Conservation (phyloP, 2,329 filamentous ascomycete species). For the Stachybotrys chartarum region DNA sequence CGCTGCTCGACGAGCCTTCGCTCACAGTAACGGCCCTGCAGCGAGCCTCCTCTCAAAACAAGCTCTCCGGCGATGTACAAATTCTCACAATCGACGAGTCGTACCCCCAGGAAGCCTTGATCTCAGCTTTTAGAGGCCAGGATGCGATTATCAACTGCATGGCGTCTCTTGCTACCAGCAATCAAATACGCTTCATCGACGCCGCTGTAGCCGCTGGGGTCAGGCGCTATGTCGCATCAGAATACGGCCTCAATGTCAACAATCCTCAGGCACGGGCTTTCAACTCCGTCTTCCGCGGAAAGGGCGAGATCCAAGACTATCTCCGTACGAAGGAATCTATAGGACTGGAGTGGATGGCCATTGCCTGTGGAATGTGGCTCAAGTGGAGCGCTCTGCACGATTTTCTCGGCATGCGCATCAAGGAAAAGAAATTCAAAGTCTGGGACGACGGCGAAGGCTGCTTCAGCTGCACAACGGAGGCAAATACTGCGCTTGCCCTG, state of each 20-base stretch:
- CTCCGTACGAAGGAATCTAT: constrained; percentile 10
- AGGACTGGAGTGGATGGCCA: constrained; percentile 8
- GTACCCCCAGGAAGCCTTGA: constrained; percentile 13
- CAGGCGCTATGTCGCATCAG: constrained; percentile 43
- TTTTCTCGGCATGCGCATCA: constrained; percentile 9
- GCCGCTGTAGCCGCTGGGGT: constrained; percentile 44
- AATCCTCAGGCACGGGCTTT: constrained; percentile 5
- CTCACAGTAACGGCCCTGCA: constrained; percentile 19
- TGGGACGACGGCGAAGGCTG: constrained; percentile 25
- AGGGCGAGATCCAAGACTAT: constrained; percentile 12
- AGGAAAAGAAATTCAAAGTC: constrained; percentile 6
- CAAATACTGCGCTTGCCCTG: constrained; percentile 22
- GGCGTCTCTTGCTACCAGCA: constrained; percentile 12
- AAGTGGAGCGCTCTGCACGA: constrained; percentile 8
- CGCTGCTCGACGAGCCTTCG: constrained; percentile 16
- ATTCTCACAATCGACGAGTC: constrained; percentile 17
- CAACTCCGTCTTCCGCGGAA: constrained; percentile 7
- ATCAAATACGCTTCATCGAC: constrained; percentile 41
- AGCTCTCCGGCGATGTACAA: constrained; percentile 9
- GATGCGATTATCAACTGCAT: constrained; percentile 32
- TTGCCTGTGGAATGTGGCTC: constrained; percentile 10
- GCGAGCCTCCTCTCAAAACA: constrained; percentile 17
- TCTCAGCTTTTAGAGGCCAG: constrained; percentile 5
- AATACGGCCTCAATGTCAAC: constrained; percentile 30
- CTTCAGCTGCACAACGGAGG: constrained; percentile 25